Percentiles rank a stretch among this genome's conserved stretches.
phyloP scores from a whole-genome alignment of 148 eudicot species.

The Heliamphora exappendiculata region DNA sequence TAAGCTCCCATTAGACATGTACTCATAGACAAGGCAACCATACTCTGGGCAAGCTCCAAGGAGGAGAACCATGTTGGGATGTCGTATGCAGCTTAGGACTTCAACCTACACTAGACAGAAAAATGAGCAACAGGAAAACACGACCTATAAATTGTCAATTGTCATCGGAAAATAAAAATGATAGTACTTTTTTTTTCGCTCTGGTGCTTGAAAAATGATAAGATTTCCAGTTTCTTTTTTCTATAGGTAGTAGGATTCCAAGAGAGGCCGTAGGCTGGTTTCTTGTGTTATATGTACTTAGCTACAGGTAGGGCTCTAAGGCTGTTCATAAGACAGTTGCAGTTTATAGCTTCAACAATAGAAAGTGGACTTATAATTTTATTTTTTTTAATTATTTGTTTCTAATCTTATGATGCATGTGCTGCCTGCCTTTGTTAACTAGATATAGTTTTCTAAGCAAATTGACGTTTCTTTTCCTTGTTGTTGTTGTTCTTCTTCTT shows the following conservation, averaged over 20 bases:
- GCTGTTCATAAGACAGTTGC: background rate
- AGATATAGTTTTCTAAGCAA: background rate
- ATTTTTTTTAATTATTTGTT: background rate
- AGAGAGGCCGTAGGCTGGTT: background rate
- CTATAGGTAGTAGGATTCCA: background rate
- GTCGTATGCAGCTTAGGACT: conserved; percentile 39
- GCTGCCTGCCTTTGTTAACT: background rate
- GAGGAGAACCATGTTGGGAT: conserved; percentile 46
- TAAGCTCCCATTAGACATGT: conserved; percentile 41
- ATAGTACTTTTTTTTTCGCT: background rate
- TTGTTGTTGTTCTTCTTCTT: background rate
- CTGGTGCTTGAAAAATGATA: background rate
- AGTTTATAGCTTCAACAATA: background rate
- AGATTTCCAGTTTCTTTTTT: background rate
- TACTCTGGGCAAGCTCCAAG: conserved; percentile 41
- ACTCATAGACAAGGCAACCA: conserved; percentile 43
- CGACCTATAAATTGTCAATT: background rate
- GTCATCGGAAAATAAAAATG: background rate
- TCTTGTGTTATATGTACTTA: background rate
- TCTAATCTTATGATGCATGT: background rate
- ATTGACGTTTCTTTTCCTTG: background rate
- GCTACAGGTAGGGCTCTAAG: background rate
- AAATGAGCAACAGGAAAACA: background rate
- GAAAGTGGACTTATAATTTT: background rate
- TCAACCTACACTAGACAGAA: conserved; percentile 22